Conservation (phyloP, 2,329 filamentous ascomycete genomes). For the Aspergillus ustus region DNA sequence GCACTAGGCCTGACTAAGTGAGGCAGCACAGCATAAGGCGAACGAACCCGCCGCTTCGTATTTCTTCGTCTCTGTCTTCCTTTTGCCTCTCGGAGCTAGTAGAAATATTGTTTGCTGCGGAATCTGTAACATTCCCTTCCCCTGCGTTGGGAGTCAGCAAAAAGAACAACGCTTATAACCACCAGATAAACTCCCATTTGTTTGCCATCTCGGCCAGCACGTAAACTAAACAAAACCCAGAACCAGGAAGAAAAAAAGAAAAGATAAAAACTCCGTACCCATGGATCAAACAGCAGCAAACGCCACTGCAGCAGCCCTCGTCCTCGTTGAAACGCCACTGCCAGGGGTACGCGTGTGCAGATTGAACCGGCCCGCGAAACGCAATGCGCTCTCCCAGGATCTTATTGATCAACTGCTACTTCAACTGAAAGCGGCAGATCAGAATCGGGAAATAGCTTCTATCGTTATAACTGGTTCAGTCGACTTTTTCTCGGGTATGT, state of each 20-base stretch:
- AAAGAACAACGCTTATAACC: too few species aligned
- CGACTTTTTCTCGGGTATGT: slow-evolving; percentile 14
- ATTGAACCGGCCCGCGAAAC: slow-evolving; percentile 14
- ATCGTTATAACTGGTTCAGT: slow-evolving; percentile 15
- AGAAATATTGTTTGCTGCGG: too few species aligned
- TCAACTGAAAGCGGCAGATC: slow-evolving; percentile 1
- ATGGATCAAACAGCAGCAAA: not conserved
- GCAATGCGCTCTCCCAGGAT: slow-evolving; percentile 15
- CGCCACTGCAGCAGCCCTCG: not conserved
- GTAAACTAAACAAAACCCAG: not conserved
- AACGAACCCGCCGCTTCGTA: too few species aligned
- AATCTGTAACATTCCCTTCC: too few species aligned
- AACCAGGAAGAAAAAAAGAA: too few species aligned
- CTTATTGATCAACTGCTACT: slow-evolving; percentile 10
- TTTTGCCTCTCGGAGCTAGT: too few species aligned
- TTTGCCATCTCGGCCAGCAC: too few species aligned
- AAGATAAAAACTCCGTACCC: not conserved
- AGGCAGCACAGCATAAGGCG: not conserved
- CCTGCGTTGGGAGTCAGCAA: too few species aligned
- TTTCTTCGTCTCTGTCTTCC: too few species aligned
- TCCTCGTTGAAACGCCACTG: not conserved
- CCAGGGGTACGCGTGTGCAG: not conserved
- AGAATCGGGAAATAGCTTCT: slow-evolving; percentile 2
- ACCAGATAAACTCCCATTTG: too few species aligned
- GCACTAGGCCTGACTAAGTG: not conserved